Evolutionary conservation across 345 rosid species (phyloP).

Genomic region (Ceriops decandra): DNA sequence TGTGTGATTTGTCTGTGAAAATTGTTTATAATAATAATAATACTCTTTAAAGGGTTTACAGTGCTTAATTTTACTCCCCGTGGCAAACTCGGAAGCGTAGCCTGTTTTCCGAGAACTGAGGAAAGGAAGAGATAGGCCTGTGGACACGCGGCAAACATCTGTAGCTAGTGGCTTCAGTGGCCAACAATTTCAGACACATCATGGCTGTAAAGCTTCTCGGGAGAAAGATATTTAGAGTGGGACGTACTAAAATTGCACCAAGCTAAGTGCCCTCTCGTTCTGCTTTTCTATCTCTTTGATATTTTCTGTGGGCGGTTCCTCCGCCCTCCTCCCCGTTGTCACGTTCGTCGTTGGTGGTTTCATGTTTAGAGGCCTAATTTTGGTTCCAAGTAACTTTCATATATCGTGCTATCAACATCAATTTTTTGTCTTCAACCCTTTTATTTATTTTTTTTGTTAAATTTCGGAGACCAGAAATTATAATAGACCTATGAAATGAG

Average conservation of each 20-base stretch:
- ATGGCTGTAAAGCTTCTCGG: not conserved
- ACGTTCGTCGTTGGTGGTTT: too few species aligned
- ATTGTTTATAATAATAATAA: too few species aligned
- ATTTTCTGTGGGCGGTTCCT: not conserved
- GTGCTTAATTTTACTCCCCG: not conserved
- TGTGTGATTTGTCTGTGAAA: too few species aligned
- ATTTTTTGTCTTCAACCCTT: too few species aligned
- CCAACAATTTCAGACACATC: not conserved
- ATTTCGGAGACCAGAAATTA: too few species aligned
- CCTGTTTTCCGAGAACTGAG: too few species aligned
- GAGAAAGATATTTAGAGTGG: not conserved
- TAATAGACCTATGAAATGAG: too few species aligned
- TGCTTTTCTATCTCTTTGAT: not conserved
- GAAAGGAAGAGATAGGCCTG: not conserved
- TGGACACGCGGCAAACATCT: not conserved
- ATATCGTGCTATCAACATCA: too few species aligned
- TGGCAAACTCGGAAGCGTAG: too few species aligned
- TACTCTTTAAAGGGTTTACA: not conserved
- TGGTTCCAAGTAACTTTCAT: not conserved
- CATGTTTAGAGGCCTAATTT: not conserved
- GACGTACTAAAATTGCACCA: not conserved
- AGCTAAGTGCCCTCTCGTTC: not conserved
- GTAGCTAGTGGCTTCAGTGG: not conserved
- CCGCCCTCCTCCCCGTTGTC: too few species aligned
- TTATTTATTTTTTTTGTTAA: too few species aligned